A percentile compares a stretch with the other conserved stretches of the same genome.
Conservation (phyloP, 2,329 filamentous ascomycete genomes). For the Ceratocystiopsis brevicomis region DNA sequence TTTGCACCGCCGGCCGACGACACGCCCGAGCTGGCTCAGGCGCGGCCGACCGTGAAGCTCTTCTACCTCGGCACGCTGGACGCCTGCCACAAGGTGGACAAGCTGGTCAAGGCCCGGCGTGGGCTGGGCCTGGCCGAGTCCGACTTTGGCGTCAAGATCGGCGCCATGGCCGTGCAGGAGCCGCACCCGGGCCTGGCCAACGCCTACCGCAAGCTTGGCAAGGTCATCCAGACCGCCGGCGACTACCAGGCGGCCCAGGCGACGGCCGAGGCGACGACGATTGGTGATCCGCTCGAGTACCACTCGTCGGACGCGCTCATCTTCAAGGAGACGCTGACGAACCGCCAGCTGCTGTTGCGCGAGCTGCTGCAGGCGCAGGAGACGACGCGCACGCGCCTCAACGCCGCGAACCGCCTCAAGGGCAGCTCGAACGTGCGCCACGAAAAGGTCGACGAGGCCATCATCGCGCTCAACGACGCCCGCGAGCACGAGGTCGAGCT, state of each 20-base stretch:
- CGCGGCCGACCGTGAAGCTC: conserved; percentile 76
- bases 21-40: conserved; percentile 80
- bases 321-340: conserved; percentile 94
- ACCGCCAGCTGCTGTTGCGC: conserved; percentile 87
- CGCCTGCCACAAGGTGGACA: conserved; percentile 89
- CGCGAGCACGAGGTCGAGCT: conserved; percentile 64
- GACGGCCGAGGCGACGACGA: conserved; percentile 84
- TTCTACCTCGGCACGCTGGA: conserved; percentile 96
- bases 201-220: conserved; percentile 88
- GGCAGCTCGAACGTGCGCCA: conserved; percentile 68
- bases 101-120: conserved; percentile 76
- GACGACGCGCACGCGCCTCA: conserved; percentile 59
- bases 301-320: conserved; percentile 93
- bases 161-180: conserved; percentile 74
- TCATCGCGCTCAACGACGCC: conserved; percentile 74
- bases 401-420: conserved; percentile 76
- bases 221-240: conserved; percentile 78
- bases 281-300: conserved; percentile 85
- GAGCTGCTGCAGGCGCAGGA: conserved; percentile 87
- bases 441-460: conserved; percentile 97
- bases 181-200: conserved; percentile 72
- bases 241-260: conserved; percentile 94
- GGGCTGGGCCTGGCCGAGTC: conserved; percentile 81
- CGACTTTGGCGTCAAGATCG: conserved; percentile 81
- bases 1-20: conserved; percentile 95